Evolutionary conservation across 2,329 filamentous ascomycete genomes (phyloP).

Genomic region (Neonectria faginata): DNA sequence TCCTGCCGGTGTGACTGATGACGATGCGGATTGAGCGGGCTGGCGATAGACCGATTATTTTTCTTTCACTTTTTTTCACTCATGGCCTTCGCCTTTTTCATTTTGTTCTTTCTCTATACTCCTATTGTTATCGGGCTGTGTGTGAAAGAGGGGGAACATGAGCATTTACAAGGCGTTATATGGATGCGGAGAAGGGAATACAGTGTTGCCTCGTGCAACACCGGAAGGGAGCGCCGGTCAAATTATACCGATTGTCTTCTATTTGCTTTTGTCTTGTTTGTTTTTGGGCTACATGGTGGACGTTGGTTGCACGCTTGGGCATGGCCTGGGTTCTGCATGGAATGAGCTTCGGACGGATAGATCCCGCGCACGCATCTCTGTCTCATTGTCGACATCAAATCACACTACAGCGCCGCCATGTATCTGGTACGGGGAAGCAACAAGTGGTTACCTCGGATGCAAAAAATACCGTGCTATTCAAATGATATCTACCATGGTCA

Average conservation of each 20-base stretch:
- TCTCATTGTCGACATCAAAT: slow-evolving; percentile 26
- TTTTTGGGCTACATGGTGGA: slow-evolving; percentile 14
- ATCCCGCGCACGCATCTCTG: slow-evolving; percentile 35
- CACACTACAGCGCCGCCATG: slow-evolving; percentile 13
- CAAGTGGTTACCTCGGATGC: slow-evolving; percentile 16
- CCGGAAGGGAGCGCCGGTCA: slow-evolving; percentile 37
- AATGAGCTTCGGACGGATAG: slow-evolving; percentile 27
- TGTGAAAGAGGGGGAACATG: slow-evolving; percentile 42
- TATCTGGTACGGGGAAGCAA: slow-evolving; percentile 24
- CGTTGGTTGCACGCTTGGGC: slow-evolving; percentile 18
- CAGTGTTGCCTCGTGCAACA: slow-evolving; percentile 33
- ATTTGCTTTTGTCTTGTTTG: slow-evolving; percentile 26
- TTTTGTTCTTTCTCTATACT: slow-evolving; percentile 23
- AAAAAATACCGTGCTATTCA: slow-evolving; percentile 14
- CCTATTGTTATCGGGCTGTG: slow-evolving; percentile 33
- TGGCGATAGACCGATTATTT: slow-evolving; percentile 20
- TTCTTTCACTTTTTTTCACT: slow-evolving; percentile 15
- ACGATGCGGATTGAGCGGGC: slow-evolving; percentile 57
- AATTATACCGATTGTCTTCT: slow-evolving; percentile 44
- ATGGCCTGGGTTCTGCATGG: slow-evolving; percentile 26
- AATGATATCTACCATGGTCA: not conserved
- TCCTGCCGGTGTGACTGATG: slow-evolving; percentile 61
- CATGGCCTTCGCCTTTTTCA: slow-evolving; percentile 25
- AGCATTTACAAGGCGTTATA: slow-evolving; percentile 50
- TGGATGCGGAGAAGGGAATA: slow-evolving; percentile 38